Evolutionary conservation across 306 rosid species (phyloP).

Genomic region (Erythrophleum fordii): DNA sequence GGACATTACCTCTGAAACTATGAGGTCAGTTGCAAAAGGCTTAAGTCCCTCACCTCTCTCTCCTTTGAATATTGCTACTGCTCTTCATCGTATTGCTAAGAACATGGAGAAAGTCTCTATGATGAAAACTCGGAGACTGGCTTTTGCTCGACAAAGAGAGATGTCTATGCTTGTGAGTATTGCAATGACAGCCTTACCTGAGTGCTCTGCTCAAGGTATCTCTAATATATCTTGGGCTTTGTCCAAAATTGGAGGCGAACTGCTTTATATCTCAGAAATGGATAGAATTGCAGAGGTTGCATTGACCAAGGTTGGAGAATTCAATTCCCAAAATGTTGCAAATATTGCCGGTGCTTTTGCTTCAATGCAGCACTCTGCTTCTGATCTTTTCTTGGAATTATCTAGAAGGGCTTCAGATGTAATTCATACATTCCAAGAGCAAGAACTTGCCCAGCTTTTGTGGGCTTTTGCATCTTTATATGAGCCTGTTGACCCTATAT

Average conservation of each 20-base stretch:
- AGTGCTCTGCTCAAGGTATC: constrained; percentile 89
- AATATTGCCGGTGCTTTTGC: constrained; percentile 94
- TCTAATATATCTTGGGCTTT: constrained; percentile 91
- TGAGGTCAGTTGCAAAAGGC: constrained; percentile 79
- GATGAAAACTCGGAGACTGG: constrained; percentile 71
- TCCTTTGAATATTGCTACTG: constrained; percentile 73
- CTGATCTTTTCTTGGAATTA: constrained; percentile 74
- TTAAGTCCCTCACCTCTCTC: constrained; percentile 91
- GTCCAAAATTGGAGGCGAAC: constrained; percentile 92
- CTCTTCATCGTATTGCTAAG: constrained; percentile 94
- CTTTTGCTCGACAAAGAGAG: constrained; percentile 87
- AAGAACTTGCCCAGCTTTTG: constrained; percentile 89
- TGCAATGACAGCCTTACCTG: constrained; percentile 84
- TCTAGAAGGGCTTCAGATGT: constrained; percentile 68
- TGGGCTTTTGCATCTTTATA: constrained; percentile 93
- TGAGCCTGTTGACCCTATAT: constrained; percentile 63
- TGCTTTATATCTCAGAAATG: constrained; percentile 90
- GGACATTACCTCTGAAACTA: constrained; percentile 72
- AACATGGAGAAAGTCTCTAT: constrained; percentile 87
- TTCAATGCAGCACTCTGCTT: constrained; percentile 88
- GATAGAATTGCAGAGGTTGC: constrained; percentile 94
- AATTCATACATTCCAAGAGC: constrained; percentile 80
- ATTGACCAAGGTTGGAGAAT: constrained; percentile 68
- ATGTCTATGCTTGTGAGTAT: constrained; percentile 90
- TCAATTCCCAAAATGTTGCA: constrained; percentile 91